Base-by-base conservation (phyloP, 2,329 filamentous ascomycete species). In the Fusarium concolor region DNA sequence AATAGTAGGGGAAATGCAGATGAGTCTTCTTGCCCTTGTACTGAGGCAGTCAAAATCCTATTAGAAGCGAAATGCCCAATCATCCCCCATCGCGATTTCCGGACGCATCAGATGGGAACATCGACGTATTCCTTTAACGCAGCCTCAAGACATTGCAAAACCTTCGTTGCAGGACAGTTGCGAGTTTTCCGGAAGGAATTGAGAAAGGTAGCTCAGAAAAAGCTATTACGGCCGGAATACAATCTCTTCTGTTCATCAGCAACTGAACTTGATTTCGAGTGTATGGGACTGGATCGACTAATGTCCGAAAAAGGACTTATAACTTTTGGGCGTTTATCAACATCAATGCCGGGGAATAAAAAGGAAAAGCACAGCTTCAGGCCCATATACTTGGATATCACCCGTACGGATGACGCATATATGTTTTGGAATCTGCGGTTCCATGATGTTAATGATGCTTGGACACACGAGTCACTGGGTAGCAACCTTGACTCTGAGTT, bases 51-150 rank as follows among this genome's bases (percentile, higher is more conserved):
- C 17, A 24, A 17, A 2, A 10, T 45, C 7, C 5, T 58, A 2
- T 9, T 58, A 10, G 18, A 26, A 7, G 39, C 39, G 10, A 6
- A 20, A 11, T 54, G n/a, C 11, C 55, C 55, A 3, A 39, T 54
- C 14, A 39, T 45, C 20, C 49, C 55, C 2, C 12, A 9, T 1
- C 17, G 10, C 3, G 49, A 58, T 12, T 58, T 57, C 3, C 4
- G 15, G 15, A 4, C 6, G 2, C 1, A 5, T 2, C 1, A 4
- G 5, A 3, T 8, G 1, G 0, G 1, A 11, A 6, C 11, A 0
- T 9, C 10, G 4, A 11, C 4, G 3, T n/a, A n/a, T 17, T 3
- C n/a, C 1, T 47, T 33, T 5, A 5, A 5, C 0, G 3, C 0
- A 3, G 54, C 54, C 10, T 57, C 54, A 2, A 20, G 8, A 3